phyloP scores from a whole-genome alignment of 2,329 filamentous ascomycete genomes.

The Furcasterigmium furcatum region DNA sequence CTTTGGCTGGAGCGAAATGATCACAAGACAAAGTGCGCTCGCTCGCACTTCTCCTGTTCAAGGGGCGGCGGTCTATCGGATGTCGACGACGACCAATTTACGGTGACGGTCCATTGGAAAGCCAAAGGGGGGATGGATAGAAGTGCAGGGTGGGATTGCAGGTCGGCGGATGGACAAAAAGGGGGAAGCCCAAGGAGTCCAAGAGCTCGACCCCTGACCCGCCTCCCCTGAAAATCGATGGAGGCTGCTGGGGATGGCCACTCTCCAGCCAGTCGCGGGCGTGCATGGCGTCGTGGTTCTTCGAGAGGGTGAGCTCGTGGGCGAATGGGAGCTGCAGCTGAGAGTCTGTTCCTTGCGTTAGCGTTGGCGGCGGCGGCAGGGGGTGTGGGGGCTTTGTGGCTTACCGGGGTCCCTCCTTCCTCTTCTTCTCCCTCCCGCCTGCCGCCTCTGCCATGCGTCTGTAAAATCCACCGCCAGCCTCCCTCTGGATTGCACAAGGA shows the following conservation, averaged over 20 bases:
- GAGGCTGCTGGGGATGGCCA: not conserved
- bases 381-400: slow-evolving; percentile 4
- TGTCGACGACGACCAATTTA: slow-evolving; percentile 2
- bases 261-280: slow-evolving; percentile 1
- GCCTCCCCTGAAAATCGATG: slow-evolving; percentile 1
- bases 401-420: slow-evolving; percentile 1
- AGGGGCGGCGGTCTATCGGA: not conserved
- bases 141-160: slow-evolving; percentile 12
- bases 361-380: slow-evolving; percentile 1
- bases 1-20: not conserved
- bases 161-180: slow-evolving; percentile 10
- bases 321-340: not conserved
- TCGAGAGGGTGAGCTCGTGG: not conserved
- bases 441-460: too few species aligned
- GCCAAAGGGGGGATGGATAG: slow-evolving; percentile 8
- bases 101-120: slow-evolving; percentile 9
- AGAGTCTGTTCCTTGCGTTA: slow-evolving; percentile 2
- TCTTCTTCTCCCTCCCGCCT: not conserved
- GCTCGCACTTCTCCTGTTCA: not conserved
- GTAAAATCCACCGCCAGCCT: too few species aligned
- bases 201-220: not conserved
- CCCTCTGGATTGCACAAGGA: too few species aligned
- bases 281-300: slow-evolving; percentile 1
- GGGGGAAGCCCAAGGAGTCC: slow-evolving; percentile 4
- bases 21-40: not conserved